These are phyloP conservation scores for Ustilago nuda DNA, from an alignment of 1,284 basidiomycete species.

Conservation along the genomic window DNA sequence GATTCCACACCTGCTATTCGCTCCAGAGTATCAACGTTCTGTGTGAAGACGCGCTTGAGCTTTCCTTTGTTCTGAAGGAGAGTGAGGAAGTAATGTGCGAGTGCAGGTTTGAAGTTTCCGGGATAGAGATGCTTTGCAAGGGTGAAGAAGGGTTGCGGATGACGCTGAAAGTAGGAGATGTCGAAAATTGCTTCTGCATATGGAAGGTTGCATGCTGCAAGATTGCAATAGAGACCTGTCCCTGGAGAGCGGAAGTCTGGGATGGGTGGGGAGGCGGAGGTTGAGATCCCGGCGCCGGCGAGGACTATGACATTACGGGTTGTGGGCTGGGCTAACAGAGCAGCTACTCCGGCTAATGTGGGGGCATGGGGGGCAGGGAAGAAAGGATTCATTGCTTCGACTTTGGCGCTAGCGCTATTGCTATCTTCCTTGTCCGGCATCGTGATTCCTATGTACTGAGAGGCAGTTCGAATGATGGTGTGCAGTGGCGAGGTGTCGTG, in stretches of 20 bases:
- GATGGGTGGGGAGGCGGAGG: conserved; percentile 71
- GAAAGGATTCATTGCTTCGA: conserved; percentile 21
- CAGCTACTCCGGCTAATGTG: conserved; percentile 41
- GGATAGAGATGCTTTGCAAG: conserved; percentile 85
- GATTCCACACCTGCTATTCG: conserved; percentile 82
- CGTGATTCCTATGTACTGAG: neutral
- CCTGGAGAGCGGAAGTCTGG: conserved; percentile 72
- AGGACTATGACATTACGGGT: conserved; percentile 71
- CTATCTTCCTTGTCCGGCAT: conserved; percentile 10
- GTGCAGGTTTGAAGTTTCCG: conserved; percentile 84
- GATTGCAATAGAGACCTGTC: conserved; percentile 73
- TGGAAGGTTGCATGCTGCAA: conserved; percentile 72
- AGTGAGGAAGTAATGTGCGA: conserved; percentile 88
- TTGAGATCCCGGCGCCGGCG: conserved; percentile 73
- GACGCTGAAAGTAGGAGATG: conserved; percentile 70
- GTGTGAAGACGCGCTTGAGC: conserved; percentile 83
- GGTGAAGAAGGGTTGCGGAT: conserved; percentile 70
- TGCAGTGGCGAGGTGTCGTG: conserved; percentile 8
- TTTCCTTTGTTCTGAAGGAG: conserved; percentile 78
- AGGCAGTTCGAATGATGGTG: conserved; percentile 1
- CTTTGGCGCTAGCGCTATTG: neutral
- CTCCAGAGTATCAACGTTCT: conserved; percentile 87
- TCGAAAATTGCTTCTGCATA: conserved; percentile 75
- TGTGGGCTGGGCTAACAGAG: conserved; percentile 30
- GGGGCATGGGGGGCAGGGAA: conserved; percentile 39